Evolutionary conservation across 345 rosid species (phyloP).

Genomic region (Cardamine occulta): DNA sequence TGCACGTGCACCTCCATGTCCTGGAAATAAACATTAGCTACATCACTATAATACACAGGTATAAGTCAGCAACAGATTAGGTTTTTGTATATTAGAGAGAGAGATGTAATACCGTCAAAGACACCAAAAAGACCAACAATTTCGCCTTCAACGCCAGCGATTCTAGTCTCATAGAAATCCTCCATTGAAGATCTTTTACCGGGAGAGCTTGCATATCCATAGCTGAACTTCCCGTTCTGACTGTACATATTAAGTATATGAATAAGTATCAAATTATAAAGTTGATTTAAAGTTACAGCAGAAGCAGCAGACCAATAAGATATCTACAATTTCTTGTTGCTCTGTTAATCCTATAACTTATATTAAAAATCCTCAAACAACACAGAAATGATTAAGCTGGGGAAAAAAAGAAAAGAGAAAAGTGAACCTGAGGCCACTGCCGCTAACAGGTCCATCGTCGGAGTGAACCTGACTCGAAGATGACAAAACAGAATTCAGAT

Average conservation of each 20-base stretch:
- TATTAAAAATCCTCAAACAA: background rate
- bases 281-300: background rate
- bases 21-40: conserved; percentile 40
- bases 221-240: conserved; percentile 93
- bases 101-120: conserved; percentile 78
- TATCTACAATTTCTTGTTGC: background rate
- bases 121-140: conserved; percentile 98
- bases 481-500: conserved; percentile 76
- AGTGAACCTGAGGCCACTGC: conserved; percentile 88
- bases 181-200: conserved; percentile 99
- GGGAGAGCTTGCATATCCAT: conserved; percentile 97
- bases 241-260: conserved; percentile 46
- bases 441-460: conserved; percentile 81
- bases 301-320: background rate
- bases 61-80: background rate
- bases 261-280: background rate
- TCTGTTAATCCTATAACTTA: background rate
- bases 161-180: conserved; percentile 95
- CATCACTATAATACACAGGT: background rate
- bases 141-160: conserved; percentile 89
- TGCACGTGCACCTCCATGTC: conserved; percentile 99
- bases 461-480: conserved; percentile 75
- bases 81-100: background rate
- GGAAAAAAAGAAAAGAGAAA: background rate
- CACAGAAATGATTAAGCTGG: conserved; percentile 23